These are phyloP conservation scores for Dactylorhiza incarnata DNA, from an alignment of 106 monocot genomes.

Conservation along the genomic window DNA sequence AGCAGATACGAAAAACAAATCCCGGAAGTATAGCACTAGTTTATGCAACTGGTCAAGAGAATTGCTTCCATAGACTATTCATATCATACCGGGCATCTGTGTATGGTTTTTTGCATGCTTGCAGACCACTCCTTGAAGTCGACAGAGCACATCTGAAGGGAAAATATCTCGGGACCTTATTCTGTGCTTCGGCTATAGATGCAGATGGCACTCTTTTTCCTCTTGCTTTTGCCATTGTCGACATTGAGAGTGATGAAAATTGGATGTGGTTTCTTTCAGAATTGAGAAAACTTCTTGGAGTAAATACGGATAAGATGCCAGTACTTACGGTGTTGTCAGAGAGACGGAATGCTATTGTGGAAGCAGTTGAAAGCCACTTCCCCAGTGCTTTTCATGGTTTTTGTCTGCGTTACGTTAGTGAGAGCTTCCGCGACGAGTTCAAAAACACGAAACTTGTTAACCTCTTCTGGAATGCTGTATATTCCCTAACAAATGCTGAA, in stretches of 20 bases:
- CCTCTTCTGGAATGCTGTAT: slow-evolving; percentile 92
- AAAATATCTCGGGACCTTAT: slow-evolving; percentile 82
- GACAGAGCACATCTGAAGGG: slow-evolving; percentile 87
- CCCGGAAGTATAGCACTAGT: slow-evolving; percentile 83
- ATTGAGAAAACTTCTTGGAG: slow-evolving; percentile 74
- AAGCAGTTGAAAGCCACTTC: slow-evolving; percentile 83
- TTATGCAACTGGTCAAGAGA: slow-evolving; percentile 62
- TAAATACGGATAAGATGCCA: slow-evolving; percentile 96
- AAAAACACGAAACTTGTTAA: slow-evolving; percentile 94
- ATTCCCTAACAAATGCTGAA: slow-evolving; percentile 74
- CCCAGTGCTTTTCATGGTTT: slow-evolving; percentile 85
- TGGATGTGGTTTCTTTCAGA: slow-evolving; percentile 99
- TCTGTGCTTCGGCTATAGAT: slow-evolving; percentile 90
- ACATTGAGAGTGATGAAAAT: slow-evolving; percentile 83
- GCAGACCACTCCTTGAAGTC: slow-evolving; percentile 85
- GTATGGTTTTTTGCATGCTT: slow-evolving; percentile 83
- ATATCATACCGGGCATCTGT: slow-evolving; percentile 77
- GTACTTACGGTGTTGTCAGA: slow-evolving; percentile 82
- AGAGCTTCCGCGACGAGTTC: slow-evolving; percentile 94
- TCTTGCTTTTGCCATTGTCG: slow-evolving; percentile 85
- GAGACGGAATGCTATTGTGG: slow-evolving; percentile 53
- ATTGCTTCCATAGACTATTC: slow-evolving; percentile 84
- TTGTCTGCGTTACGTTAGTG: slow-evolving; percentile 79
- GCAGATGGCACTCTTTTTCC: slow-evolving; percentile 69
- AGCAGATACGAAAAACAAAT: slow-evolving; percentile 66